These are phyloP conservation scores for Colletotrichum sp. DNA, from an alignment of 2,329 filamentous ascomycete species.

Conservation along the genomic window DNA sequence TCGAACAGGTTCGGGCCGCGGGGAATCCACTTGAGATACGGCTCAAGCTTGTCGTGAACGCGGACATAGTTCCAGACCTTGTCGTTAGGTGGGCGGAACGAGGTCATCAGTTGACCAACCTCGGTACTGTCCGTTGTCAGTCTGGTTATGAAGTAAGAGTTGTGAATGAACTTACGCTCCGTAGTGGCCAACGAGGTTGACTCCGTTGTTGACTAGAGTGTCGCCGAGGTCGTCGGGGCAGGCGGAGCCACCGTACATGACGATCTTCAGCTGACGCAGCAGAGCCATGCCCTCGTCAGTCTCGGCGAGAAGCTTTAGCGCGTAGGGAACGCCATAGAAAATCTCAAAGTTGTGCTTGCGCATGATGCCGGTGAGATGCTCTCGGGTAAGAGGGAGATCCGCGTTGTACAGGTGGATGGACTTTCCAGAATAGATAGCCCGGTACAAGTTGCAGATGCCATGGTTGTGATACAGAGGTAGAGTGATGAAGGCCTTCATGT, in stretches of 20 bases:
- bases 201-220: conserved; percentile 52
- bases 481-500: conserved; percentile 56
- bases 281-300: conserved; percentile 55
- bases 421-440: conserved; percentile 55
- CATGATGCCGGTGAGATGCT: conserved; percentile 51
- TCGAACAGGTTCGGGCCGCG: conserved; percentile 40
- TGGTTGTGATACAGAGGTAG: conserved; percentile 66
- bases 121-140: conserved; percentile 48
- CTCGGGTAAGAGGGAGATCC: conserved; percentile 56
- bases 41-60: conserved; percentile 43
- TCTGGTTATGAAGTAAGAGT: neutral
- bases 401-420: conserved; percentile 60
- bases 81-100: conserved; percentile 56
- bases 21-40: conserved; percentile 35
- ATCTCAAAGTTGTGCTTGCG: conserved; percentile 50
- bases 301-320: conserved; percentile 67
- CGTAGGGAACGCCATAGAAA: conserved; percentile 68
- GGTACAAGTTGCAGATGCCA: conserved; percentile 59
- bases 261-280: conserved; percentile 52
- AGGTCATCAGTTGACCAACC: conserved; percentile 66
- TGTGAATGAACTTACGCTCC: conserved; percentile 49
- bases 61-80: conserved; percentile 67
- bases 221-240: conserved; percentile 66
- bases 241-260: conserved; percentile 62
- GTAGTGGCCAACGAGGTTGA: conserved; percentile 62